Evolutionary conservation across 805 yeast genomes (phyloP), one percentile per base, ranked within the genome.

Genomic region (Sugiyamaella valdiviana): DNA sequence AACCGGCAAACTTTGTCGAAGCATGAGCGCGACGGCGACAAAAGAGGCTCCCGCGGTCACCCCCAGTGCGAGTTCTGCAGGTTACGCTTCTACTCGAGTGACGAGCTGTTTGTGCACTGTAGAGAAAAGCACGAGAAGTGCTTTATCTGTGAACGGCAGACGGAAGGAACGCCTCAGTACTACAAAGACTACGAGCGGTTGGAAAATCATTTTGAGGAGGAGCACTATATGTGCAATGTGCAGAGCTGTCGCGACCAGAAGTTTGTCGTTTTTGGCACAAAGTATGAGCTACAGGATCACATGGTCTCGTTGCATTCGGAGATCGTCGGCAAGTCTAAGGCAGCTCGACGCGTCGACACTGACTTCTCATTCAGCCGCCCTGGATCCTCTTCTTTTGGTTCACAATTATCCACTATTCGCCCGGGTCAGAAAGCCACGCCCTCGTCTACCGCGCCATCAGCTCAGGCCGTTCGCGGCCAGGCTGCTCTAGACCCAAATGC

Each of bases 211-310:
- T 93, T 93, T 66, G 73, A 70, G 56, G 64, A 61, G 3, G 79
- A 75, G 38, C 99, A 93, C 65, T 87, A 72, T 64, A 79, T 80
- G 14, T 93, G 99, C 68, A 73, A 76, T 26, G 83, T 85, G 16
- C 85, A 78, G 42, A 60, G 76, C 10, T 93, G 99, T 67, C 66
- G 90, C 42, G 98, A 90, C 48, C 81, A 85, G 64, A 85, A 86
- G 63, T 91, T 93, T 67, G 93, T 93, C 19, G 99, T 91, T 1
- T 93, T 93, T 63, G 77, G 82, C 19, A 91, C 88, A 53, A 93
- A 85, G 46, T 66, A 89, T 48, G 97, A 89, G 57, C 71, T 93
- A 46, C 83, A 85, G 47, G 90, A 95, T 1, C 99, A 93, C 65
- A 82, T 88, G 80, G 66, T 88, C 42, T 78, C 80, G 54, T 91